A percentile compares a stretch with the other conserved stretches of the same genome.
Evolutionary conservation across 495 filamentous ascomycete genomes (phyloP).

Genomic region (Penicillium taxi): DNA sequence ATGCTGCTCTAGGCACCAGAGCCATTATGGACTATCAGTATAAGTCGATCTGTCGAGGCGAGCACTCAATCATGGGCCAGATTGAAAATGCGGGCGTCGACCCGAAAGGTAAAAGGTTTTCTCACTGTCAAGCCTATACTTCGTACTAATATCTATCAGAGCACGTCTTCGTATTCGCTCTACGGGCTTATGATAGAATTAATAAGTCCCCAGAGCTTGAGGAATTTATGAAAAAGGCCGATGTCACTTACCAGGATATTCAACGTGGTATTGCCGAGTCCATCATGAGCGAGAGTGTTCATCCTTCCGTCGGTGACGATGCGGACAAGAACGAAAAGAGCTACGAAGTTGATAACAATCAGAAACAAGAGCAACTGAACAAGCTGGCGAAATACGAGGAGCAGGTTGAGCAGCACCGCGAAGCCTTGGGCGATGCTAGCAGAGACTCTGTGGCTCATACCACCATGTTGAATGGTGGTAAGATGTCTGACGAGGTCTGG

Average conservation of each 20-base stretch:
- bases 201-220: conserved; percentile 66
- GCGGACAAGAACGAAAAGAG: conserved; percentile 35
- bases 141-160: conserved; percentile 23
- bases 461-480: conserved; percentile 65
- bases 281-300: conserved; percentile 69
- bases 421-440: conserved; percentile 33
- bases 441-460: conserved; percentile 67
- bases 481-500: conserved; percentile 64
- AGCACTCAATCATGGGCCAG: conserved; percentile 80
- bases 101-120: conserved; percentile 40
- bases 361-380: conserved; percentile 39
- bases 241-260: conserved; percentile 73
- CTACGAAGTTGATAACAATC: conserved; percentile 26
- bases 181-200: conserved; percentile 82
- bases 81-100: conserved; percentile 71
- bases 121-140: neutral
- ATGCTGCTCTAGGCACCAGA: conserved; percentile 74
- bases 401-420: conserved; percentile 35
- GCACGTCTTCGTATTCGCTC: conserved; percentile 85
- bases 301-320: conserved; percentile 48
- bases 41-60: conserved; percentile 85
- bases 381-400: conserved; percentile 60
- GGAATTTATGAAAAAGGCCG: conserved; percentile 66
- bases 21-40: conserved; percentile 99
- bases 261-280: conserved; percentile 80